Conservation (phyloP, 208 protist genomes). For the Wallacemonas sp. region DNA sequence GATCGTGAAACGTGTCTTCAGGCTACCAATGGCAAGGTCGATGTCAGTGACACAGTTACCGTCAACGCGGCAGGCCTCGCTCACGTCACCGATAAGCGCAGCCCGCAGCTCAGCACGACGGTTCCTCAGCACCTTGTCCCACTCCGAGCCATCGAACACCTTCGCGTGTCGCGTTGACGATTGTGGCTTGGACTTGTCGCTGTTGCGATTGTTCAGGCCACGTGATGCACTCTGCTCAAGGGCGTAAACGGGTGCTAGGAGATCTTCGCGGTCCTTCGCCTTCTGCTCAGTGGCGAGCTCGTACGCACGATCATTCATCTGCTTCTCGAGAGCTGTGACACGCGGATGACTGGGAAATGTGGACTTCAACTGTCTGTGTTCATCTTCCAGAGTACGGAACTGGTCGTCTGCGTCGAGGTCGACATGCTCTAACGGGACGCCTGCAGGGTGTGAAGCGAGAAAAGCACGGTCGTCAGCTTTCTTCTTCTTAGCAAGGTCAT, state of each 20-base stretch:
- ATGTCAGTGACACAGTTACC: not conserved
- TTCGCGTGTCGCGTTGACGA: not conserved
- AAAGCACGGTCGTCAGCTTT: slow-evolving; percentile 22
- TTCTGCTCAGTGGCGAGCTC: slow-evolving; percentile 30
- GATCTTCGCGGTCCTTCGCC: slow-evolving; percentile 15
- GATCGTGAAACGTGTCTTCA: not conserved
- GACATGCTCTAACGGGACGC: slow-evolving; percentile 26
- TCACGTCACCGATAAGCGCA: slow-evolving; percentile 12
- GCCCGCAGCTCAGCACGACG: not conserved
- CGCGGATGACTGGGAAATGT: not conserved
- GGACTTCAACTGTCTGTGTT: not conserved
- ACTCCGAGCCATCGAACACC: not conserved
- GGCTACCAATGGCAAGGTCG: slow-evolving; percentile 8
- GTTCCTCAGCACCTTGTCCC: not conserved
- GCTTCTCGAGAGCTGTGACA: slow-evolving; percentile 26
- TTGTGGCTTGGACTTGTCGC: not conserved
- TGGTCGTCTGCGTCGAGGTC: slow-evolving; percentile 18
- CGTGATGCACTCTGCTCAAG: not conserved
- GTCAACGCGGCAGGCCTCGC: slow-evolving; percentile 1
- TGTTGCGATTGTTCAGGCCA: not conserved
- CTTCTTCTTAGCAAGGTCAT: slow-evolving; percentile 28
- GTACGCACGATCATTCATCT: slow-evolving; percentile 40
- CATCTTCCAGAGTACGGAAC: slow-evolving; percentile 24
- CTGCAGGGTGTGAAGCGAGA: slow-evolving; percentile 32
- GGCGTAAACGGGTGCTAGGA: slow-evolving; percentile 5